These are phyloP conservation scores for Paraleonurus japonicus DNA, from an alignment of 257 asterid species.

Conservation along the genomic window DNA sequence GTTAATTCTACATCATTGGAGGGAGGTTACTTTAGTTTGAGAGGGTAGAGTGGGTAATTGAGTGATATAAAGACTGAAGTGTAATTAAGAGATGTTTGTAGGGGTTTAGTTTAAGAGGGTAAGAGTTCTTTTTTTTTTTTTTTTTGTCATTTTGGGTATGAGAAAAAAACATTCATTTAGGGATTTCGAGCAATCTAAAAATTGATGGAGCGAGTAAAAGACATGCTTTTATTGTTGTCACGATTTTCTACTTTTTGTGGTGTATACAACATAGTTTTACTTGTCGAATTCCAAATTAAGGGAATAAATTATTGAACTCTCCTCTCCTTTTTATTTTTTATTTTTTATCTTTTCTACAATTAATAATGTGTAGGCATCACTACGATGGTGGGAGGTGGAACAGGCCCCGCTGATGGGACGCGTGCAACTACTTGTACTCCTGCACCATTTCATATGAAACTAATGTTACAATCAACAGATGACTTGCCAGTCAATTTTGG, in stretches of 20 bases:
- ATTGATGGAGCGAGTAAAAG: too few species aligned
- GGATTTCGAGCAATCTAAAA: too few species aligned
- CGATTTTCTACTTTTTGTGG: neutral
- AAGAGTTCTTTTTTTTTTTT: too few species aligned
- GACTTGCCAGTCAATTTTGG: slow-evolving; percentile 93
- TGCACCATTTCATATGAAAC: slow-evolving; percentile 75
- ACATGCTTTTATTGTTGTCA: too few species aligned
- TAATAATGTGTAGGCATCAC: slow-evolving; percentile 60
- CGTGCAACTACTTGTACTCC: slow-evolving; percentile 99
- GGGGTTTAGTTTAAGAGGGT: too few species aligned
- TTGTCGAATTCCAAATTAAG: neutral
- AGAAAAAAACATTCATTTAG: too few species aligned
- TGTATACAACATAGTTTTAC: slow-evolving; percentile 1
- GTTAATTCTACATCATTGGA: too few species aligned
- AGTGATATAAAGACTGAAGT: too few species aligned
- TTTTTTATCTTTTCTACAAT: neutral
- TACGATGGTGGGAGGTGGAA: slow-evolving; percentile 96
- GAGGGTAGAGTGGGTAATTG: too few species aligned
- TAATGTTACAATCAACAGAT: slow-evolving; percentile 94
- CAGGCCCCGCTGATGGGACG: slow-evolving; percentile 95
- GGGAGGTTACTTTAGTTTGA: too few species aligned
- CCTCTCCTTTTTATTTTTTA: slow-evolving; percentile 10
- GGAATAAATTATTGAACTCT: neutral
- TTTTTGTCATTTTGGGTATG: too few species aligned
- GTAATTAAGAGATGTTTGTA: too few species aligned